Base-by-base conservation (phyloP, 1,139 yeast species). In the Pichia sp. region DNA sequence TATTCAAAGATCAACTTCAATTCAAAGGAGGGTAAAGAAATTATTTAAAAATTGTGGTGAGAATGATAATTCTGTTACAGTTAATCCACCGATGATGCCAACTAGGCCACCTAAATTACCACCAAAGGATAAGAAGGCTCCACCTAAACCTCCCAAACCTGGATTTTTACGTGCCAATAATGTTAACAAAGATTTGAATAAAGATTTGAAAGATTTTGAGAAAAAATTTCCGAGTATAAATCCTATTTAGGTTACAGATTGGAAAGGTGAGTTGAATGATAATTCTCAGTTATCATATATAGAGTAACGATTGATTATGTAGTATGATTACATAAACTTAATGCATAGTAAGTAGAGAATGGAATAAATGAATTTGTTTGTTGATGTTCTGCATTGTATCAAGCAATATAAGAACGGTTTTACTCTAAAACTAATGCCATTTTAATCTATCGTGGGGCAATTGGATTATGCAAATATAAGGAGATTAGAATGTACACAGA, bases 21-120 rank as follows among this genome's bases (percentile, higher is more conserved):
- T 84, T 41, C 93, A 83, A 58, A 70, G 75, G 52, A 67, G 93
- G 47, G 81, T 83, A 55, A 81, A 79, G 43, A 69, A 71, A 49
- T 66, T 82, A 31, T 63, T 84, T 41, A 67, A 67, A 39, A 70
- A 69, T 28, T 69, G 19, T 3, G 21, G n/a, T 30, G 32, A 9
- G 5, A n/a, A 5, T 25, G 14, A 25, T 25, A n/a, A 6, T 25
- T 12, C 28, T 10, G 14, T n/a, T 25, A 25, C 28, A 5, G 7
- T 22, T 8, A 22, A 22, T 22, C 10, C 24, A 8, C 7, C 24
- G 10, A 8, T 10, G 10, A 22, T 8, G 24, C 14, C 28, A 5
- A 10, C 28, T 25, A 9, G n/a, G 9, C 7, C 12, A 9, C 12
- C 28, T 25, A n/a, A 9, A 5, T 7, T 25, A n/a, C 28, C 28